These are phyloP conservation scores for Gloeostereum incarnatum DNA, from an alignment of 768 basidiomycete genomes.

Conservation along the genomic window DNA sequence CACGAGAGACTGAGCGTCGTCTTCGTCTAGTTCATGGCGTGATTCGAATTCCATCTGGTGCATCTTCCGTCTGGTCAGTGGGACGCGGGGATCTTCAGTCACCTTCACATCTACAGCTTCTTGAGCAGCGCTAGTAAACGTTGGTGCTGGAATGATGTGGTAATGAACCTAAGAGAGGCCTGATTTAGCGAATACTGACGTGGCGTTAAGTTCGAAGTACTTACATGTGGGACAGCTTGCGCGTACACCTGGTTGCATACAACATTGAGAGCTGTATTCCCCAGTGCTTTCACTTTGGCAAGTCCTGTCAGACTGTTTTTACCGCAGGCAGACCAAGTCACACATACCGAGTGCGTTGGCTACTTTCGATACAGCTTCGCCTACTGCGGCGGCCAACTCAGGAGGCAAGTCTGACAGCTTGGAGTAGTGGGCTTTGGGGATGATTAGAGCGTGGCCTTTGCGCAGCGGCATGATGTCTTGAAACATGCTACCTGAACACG, in stretches of 20 bases:
- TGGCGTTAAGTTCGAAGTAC: slow-evolving; percentile 10
- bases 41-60: slow-evolving; percentile 50
- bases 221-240: slow-evolving; percentile 69
- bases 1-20: slow-evolving; percentile 38
- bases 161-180: slow-evolving; percentile 62
- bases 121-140: slow-evolving; percentile 15
- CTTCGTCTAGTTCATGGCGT: slow-evolving; percentile 50
- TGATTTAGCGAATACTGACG: slow-evolving; percentile 3
- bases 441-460: slow-evolving; percentile 58
- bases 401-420: slow-evolving; percentile 57
- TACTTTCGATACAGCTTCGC: slow-evolving; percentile 50
- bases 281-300: slow-evolving; percentile 29
- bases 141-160: slow-evolving; percentile 68
- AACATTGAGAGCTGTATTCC: slow-evolving; percentile 62
- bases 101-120: slow-evolving; percentile 7
- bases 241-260: slow-evolving; percentile 81
- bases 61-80: slow-evolving; percentile 42
- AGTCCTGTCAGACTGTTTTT: background rate
- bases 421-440: slow-evolving; percentile 57
- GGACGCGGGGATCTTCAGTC: slow-evolving; percentile 9
- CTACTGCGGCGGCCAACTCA: slow-evolving; percentile 49
- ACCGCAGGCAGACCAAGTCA: background rate
- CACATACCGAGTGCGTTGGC: slow-evolving; percentile 46
- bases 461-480: slow-evolving; percentile 63
- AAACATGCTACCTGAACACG: background rate